Base-by-base conservation (phyloP, 2,329 filamentous ascomycete genomes). In the Diaporthe humulicola region DNA sequence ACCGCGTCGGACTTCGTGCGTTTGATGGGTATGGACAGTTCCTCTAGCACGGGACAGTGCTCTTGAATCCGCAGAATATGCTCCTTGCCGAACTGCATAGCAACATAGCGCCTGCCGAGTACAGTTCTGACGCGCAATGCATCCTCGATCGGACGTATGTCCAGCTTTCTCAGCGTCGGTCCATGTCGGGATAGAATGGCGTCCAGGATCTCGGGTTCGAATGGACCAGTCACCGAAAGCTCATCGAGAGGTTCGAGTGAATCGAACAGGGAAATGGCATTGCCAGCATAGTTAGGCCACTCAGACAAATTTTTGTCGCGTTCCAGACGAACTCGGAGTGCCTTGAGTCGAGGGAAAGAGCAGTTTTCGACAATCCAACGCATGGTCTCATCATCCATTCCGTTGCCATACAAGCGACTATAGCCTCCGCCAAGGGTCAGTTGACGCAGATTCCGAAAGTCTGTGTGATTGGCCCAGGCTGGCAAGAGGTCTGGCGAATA, bases 391-490 rank as follows among this genome's bases (percentile, higher is more conserved):
- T 25, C 22, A n/a, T 50, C 45, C 9, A 50, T n/a, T 10, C 45
- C 22, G 22, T 50, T 10, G 8, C 6, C 19, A 3, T n/a, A n/a
- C n/a, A 48, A 22, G 22, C 19, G 45, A 4, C 9, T 48, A 22
- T n/a, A 74, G 8, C 56, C 40, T 50, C 73, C 73, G 0, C 73
- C 73, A 3, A 74, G 36, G 28, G 4, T 28, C 48, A 74, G 30
- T 22, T 66, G 50, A 14, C 40, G 67, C 38, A 74, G 40, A 6
- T 2, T 56, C 4, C 28, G 22, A 40, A 74, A 71, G 30, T 67
- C 58, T 52, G 73, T 71, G 33, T 71, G 58, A 22, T n/a, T 64
- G 25, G 12, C 15, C 73, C 73, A 74, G 3, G 19, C 30, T 38
- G 33, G 57, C 5, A 74, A 6, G 2, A 67, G 7, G 14, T 58